A percentile compares a stretch with the other conserved stretches of the same genome.
Conservation (phyloP, 345 rosid species). For the Pistacia vera region DNA sequence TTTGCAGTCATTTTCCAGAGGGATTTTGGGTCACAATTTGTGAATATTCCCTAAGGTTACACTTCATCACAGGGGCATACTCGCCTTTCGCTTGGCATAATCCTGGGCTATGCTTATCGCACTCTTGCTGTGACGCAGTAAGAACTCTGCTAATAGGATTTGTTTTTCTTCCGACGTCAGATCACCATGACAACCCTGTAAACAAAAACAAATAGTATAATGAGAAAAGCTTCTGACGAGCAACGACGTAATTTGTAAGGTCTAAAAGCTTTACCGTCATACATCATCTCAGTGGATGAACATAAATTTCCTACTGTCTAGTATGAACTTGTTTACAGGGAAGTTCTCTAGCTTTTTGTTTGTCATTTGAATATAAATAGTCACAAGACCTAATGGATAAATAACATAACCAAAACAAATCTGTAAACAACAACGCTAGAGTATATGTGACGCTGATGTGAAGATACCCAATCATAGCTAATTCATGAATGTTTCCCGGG, state of each 20-base stretch:
- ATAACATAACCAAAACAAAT: not conserved
- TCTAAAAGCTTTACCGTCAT: not conserved
- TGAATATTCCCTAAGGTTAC: not conserved
- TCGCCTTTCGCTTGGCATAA: constrained; percentile 59
- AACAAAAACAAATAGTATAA: not conserved
- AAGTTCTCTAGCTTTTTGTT: not conserved
- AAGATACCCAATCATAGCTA: not conserved
- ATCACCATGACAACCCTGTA: constrained; percentile 88
- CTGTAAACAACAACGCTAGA: not conserved
- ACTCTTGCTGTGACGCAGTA: constrained; percentile 79
- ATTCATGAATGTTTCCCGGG: not conserved
- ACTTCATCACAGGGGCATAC: not conserved
- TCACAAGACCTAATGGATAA: not conserved
- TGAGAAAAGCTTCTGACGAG: not conserved
- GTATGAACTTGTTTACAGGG: not conserved
- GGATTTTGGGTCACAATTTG: not conserved
- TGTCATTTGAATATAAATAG: not conserved
- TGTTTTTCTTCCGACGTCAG: constrained; percentile 65
- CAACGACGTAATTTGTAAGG: not conserved
- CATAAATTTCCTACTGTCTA: not conserved
- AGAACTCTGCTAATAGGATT: constrained; percentile 85
- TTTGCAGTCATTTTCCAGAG: not conserved
- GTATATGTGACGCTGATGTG: too few species aligned
- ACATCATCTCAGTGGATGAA: constrained; percentile 3
- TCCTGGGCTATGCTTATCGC: constrained; percentile 66